Evolutionary conservation across 768 basidiomycete species (phyloP).

Genomic region (Rossbeevera mucosa): DNA sequence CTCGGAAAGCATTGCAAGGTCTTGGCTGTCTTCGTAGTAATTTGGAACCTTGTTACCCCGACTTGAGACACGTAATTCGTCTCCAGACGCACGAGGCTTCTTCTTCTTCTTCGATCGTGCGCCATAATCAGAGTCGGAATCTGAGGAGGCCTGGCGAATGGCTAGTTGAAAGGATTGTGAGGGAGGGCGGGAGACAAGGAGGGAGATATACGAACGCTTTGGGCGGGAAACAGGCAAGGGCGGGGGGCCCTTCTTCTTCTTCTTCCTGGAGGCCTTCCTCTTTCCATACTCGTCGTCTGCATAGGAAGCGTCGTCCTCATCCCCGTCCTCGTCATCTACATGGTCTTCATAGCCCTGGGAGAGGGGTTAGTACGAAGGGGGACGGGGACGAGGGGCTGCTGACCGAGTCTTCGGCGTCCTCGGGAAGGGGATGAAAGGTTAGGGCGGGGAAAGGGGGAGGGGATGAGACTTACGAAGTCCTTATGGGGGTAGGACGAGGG

Average conservation of each 20-base stretch:
- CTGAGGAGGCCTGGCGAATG: constrained; percentile 58
- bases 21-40: constrained; percentile 72
- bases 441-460: constrained; percentile 3
- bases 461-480: constrained; percentile 50
- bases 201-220: constrained; percentile 44
- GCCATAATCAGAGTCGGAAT: constrained; percentile 86
- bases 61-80: constrained; percentile 75
- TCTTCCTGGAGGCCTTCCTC: constrained; percentile 67
- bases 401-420: constrained; percentile 34
- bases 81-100: constrained; percentile 48
- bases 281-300: constrained; percentile 72
- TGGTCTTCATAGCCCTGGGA: constrained; percentile 56
- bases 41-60: constrained; percentile 77
- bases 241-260: constrained; percentile 46
- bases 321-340: constrained; percentile 52
- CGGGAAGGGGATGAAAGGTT: neutral
- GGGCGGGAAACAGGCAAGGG: constrained; percentile 46
- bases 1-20: constrained; percentile 64
- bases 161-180: constrained; percentile 32
- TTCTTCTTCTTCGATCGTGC: constrained; percentile 86
- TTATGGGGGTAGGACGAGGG: constrained; percentile 47
- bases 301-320: constrained; percentile 75
- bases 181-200: constrained; percentile 3
- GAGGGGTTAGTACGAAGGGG: constrained; percentile 30
- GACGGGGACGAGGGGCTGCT: constrained; percentile 12